A percentile compares a stretch with the other conserved stretches of the same genome.
Conservation (phyloP, 805 yeast species). For the Kuraishia hungarica region DNA sequence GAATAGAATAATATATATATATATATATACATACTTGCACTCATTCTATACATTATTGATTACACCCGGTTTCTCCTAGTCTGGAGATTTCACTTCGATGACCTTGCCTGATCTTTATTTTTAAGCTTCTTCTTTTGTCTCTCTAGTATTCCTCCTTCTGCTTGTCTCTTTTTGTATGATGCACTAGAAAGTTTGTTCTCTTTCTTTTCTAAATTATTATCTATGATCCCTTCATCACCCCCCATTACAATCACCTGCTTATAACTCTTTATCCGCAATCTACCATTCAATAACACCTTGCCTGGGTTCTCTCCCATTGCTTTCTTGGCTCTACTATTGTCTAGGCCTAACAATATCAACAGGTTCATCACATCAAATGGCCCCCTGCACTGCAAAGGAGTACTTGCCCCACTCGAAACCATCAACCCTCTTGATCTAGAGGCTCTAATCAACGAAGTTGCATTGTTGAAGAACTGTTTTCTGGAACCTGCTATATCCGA, state of each 20-base stretch:
- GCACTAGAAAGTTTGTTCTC: not conserved
- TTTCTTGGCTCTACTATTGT: slow-evolving; percentile 48
- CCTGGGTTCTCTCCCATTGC: slow-evolving; percentile 55
- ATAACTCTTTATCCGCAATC: slow-evolving; percentile 63
- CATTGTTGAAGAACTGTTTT: slow-evolving; percentile 60
- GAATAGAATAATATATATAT: too few species aligned
- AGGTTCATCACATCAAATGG: slow-evolving; percentile 62
- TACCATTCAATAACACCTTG: slow-evolving; percentile 61
- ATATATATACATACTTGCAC: too few species aligned
- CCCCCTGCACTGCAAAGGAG: slow-evolving; percentile 52
- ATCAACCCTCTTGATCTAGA: slow-evolving; percentile 75
- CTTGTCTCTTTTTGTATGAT: not conserved
- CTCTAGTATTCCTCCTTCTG: not conserved
- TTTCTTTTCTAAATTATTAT: not conserved
- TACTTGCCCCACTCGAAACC: slow-evolving; percentile 65
- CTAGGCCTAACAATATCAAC: slow-evolving; percentile 62
- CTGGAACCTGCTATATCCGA: slow-evolving; percentile 41
- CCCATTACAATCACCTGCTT: slow-evolving; percentile 67
- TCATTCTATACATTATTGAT: too few species aligned
- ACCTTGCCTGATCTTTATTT: not conserved
- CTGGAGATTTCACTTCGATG: not conserved
- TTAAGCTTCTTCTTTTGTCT: slow-evolving; percentile 2
- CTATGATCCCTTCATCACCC: slow-evolving; percentile 14
- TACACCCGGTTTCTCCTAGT: not conserved
- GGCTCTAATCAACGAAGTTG: slow-evolving; percentile 69